Evolutionary conservation across 805 yeast genomes (phyloP).

Genomic region (Starmerella vaccinii): DNA sequence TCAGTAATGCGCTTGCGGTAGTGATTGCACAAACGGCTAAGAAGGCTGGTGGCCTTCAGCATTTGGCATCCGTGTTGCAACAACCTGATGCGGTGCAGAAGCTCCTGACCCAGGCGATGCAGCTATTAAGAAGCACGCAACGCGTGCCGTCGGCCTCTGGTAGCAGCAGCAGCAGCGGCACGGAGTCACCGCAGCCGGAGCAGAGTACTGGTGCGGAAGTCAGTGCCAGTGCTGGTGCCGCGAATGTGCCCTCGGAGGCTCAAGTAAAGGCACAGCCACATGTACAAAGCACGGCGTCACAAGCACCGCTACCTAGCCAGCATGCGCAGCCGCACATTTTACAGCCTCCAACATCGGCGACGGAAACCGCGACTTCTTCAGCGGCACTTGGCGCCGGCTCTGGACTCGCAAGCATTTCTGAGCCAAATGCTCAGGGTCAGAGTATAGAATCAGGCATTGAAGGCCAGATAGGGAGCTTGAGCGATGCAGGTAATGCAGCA

Average conservation of each 20-base stretch:
- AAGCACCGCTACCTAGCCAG: neutral
- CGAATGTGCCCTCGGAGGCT: neutral
- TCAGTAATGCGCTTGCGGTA: constrained; percentile 86
- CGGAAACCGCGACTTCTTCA: constrained; percentile 4
- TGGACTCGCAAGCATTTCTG: neutral
- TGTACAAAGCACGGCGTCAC: constrained; percentile 4
- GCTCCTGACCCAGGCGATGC: constrained; percentile 20
- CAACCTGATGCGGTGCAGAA: constrained; percentile 22
- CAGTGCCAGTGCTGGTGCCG: neutral
- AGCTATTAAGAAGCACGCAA: constrained; percentile 20
- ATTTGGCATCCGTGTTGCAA: constrained; percentile 20
- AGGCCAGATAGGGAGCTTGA: too few species aligned
- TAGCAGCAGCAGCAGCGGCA: constrained; percentile 4
- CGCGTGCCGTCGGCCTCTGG: constrained; percentile 21
- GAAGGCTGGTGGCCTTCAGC: constrained; percentile 34
- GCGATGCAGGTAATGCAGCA: too few species aligned
- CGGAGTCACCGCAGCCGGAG: constrained; percentile 7
- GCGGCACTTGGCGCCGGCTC: neutral
- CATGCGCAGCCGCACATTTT: constrained; percentile 11
- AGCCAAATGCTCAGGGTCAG: neutral
- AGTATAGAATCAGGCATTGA: neutral
- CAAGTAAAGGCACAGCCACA: constrained; percentile 14
- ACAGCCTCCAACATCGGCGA: neutral
- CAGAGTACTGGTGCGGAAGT: neutral
- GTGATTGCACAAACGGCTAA: constrained; percentile 88